Evolutionary conservation across 495 filamentous ascomycete species (phyloP), one percentile per base, ranked within the genome.

Genomic region (Podospora tetraspora): DNA sequence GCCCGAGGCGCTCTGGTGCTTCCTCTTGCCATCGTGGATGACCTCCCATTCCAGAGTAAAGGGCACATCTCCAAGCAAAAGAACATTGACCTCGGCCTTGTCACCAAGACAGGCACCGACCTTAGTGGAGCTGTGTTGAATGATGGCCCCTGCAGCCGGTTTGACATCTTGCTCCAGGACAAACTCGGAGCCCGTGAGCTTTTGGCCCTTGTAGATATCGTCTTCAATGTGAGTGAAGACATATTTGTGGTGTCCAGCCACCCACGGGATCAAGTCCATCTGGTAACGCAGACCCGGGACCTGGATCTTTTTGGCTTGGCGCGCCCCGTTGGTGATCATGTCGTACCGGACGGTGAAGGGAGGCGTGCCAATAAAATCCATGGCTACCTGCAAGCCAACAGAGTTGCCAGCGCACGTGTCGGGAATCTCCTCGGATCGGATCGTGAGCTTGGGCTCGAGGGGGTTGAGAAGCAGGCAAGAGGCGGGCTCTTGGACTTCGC

Each of bases 371-470:
- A 92, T 88, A 57, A 99, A 79, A 69, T 97, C 91, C 58, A 98
- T 79, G 71, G 93, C 91, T 24, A 99, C 92, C 12, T 89, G 84
- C 52, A 98, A 83, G 24, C 95, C 95, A 69, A 99, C 90, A 0
- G 94, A 92, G 72, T 92, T 96, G 61, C 93, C 91, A 56, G 93
- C 94, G 78, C 95, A 99, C 71, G 94, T 96, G 75, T 98, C 95
- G 56, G 90, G 89, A 34, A 98, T 91, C 71, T 92, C 89, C 71
- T 96, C 90, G 2, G 88, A 79, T 57, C 82, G 84, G 52, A 98
- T 81, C 6, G 85, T 79, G 64, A 99, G 70, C 43, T 89, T 87
- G 27, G 95, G 95, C 79, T 97, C 89, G 0, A 94, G 91, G 19
- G 95, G 95, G 70, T 97, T 97, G 56, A 92, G 85, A 61, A 99